These are phyloP conservation scores for Cadophora sp. DNA, from an alignment of 2,329 filamentous ascomycete genomes.

Conservation along the genomic window DNA sequence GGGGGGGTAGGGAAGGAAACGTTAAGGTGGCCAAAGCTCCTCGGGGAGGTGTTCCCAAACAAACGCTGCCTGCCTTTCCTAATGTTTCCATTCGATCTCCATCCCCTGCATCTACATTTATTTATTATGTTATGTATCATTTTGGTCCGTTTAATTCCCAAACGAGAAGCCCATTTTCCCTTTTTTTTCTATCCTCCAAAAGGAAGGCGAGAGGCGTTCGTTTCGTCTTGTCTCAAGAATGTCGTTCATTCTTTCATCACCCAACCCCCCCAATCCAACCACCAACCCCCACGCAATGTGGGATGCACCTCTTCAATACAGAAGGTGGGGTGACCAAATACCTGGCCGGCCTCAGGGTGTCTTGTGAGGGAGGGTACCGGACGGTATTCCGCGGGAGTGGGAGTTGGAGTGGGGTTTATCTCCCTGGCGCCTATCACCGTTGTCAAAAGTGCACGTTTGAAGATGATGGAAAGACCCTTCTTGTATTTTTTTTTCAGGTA, in stretches of 20 bases:
- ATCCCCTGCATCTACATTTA: not conserved
- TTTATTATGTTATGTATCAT: not conserved
- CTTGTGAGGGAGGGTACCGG: not conserved
- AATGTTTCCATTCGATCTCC: too few relatives aligned
- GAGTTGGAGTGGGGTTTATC: slow-evolving; percentile 5
- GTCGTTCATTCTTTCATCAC: not conserved
- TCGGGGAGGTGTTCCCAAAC: too few relatives aligned
- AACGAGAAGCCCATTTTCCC: too few relatives aligned
- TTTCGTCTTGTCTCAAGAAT: slow-evolving; percentile 5
- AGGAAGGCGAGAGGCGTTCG: not conserved
- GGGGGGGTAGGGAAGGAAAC: not conserved
- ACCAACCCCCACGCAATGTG: slow-evolving; percentile 1
- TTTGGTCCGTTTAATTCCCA: too few relatives aligned
- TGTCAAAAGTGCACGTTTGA: slow-evolving; percentile 14
- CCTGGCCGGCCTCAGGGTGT: not conserved
- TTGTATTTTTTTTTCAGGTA: not conserved
- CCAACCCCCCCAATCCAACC: slow-evolving; percentile 3
- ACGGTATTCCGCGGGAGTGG: not conserved
- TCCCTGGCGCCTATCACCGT: not conserved
- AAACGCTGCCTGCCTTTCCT: too few relatives aligned
- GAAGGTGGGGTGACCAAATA: slow-evolving; percentile 14
- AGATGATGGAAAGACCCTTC: too few relatives aligned
- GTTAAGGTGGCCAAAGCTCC: slow-evolving; percentile 1
- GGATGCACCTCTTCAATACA: slow-evolving; percentile 7
- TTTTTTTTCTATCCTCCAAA: not conserved